Evolutionary conservation across 495 filamentous ascomycete genomes (phyloP), one percentile per base, ranked within the genome.

Genomic region (Aspergillus diversus): DNA sequence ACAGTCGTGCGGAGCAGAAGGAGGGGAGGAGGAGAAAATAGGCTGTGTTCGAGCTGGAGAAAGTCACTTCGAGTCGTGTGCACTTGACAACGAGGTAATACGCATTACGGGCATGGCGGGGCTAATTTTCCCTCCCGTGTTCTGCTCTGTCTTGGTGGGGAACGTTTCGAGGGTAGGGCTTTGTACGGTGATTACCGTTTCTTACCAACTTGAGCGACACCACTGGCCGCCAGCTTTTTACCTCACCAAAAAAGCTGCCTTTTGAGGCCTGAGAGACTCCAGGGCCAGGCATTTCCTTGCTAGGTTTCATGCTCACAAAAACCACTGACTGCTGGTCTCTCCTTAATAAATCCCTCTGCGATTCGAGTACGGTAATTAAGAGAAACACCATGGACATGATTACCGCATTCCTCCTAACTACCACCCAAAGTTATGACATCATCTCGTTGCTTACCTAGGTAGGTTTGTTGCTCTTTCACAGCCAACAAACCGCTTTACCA

Each of bases 41-140:
- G 52, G 47, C 43, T 49, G 65, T 55, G 68, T 69, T 63, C 60
- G 66, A 69, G 68, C 71, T 65, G 75, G 66, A 71, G 66, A 67
- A 67, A 48, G 13, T 39, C 35, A 47, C 47, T 50, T 17, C 47
- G 27, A 54, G 60, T 55, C 60, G 60, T 57, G 60, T 63, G 60
- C 60, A 63, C 33, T 42, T 37, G 34, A 63, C 42, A 17, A 51
- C 47, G 57, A 62, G 21, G 60, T 50, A 63, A 54, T 39, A 33
- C 37, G 33, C 27, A 34, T 60, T 60, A 60, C 58, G 39, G 15
- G 7, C 49, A 31, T 53, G 43, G 60, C 60, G 60, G 60, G 60
- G 60, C 60, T 62, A 21, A 12, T 60, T 57, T 57, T 31, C 37
- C 35, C 55, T 34, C 7, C 27, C 13, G 11, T 11, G 11, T 15